Evolutionary conservation across 1,284 basidiomycete genomes (phyloP), one percentile per base, ranked within the genome.

Genomic region (Rhodotorula sp.): DNA sequence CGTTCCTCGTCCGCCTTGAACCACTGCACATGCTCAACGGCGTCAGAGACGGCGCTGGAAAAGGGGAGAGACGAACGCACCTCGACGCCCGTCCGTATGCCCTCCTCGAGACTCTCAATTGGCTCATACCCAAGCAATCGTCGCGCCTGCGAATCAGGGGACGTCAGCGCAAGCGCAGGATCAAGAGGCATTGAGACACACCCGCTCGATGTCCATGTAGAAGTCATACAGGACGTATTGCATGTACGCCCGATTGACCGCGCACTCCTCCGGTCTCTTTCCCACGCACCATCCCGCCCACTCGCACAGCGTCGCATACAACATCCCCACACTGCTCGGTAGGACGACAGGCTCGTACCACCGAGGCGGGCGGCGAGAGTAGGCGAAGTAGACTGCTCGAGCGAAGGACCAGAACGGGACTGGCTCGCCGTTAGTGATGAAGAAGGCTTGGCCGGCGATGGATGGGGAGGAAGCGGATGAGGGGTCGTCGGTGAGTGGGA

Each of bases 401-500:
- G 89, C 86, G 79, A 96, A 89, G 81, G 97, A 93, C 95, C 95
- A 99, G 83, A 98, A 97, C 78, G 91, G 90, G 65, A 90, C 85
- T 2, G 94, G 95, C 80, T 98, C 94, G 73, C 94, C 94, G 78
- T 98, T 98, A 71, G 94, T 95, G 81, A 99, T 94, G 84, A 95
- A 95, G 84, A 96, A 99, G 1, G 85, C 90, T 79, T 98, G 90
- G 0, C 96, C 96, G 7, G 92, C 93, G 62, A 78, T 60, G 63
- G 70, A 50, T 65, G 72, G 46, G 54, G 30, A 11, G 37, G 53
- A 16, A 46, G 20, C 22, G 16, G 50, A 24, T 40, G 52, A 15
- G 4, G 64, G 51, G 20, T 53, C 48, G 48, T 44, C 46, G 24
- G 48, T 9, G 30, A 24, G 28, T 24, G 40, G 52, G 70, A 80